A percentile compares a stretch with the other conserved stretches of the same genome.
Conservation (phyloP, 176 grass and related monocot genomes). For the Cenchrus fungigraminus region DNA sequence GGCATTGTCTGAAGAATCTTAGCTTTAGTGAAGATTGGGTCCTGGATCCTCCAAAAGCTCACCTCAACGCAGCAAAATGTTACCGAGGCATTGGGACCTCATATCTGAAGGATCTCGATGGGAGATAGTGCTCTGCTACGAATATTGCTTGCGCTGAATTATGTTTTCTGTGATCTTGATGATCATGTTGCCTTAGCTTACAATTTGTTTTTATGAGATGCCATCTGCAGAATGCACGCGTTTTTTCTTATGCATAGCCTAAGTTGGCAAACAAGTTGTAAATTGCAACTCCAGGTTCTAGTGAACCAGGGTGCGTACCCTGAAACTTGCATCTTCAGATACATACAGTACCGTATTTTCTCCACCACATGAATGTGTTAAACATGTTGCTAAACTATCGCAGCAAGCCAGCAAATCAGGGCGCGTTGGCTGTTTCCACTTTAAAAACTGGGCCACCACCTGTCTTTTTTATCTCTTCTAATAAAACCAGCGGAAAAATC, state of each 20-base stretch:
- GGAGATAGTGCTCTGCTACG: not conserved
- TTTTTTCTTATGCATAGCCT: not conserved
- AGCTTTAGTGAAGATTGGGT: not conserved
- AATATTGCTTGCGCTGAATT: not conserved
- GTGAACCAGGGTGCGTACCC: not conserved
- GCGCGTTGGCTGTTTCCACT: not conserved
- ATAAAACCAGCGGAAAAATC: too few species aligned
- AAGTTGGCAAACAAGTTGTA: too few species aligned
- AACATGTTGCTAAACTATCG: not conserved
- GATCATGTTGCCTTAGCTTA: not conserved
- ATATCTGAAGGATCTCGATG: not conserved
- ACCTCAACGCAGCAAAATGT: not conserved
- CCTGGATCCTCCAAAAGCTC: not conserved
- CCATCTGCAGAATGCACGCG: not conserved
- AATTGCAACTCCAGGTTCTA: not conserved
- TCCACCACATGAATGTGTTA: not conserved
- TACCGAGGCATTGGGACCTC: not conserved
- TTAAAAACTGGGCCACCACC: too few species aligned
- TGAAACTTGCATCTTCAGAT: not conserved
- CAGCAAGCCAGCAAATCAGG: not conserved
- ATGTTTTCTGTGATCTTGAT: slow-evolving; percentile 6
- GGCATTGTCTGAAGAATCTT: not conserved
- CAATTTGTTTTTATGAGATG: not conserved
- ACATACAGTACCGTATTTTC: not conserved
- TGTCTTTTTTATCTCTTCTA: too few species aligned